Evolutionary conservation across 305 asterid genomes (phyloP), one percentile per base, ranked within the genome.

Genomic region (Vinca major): DNA sequence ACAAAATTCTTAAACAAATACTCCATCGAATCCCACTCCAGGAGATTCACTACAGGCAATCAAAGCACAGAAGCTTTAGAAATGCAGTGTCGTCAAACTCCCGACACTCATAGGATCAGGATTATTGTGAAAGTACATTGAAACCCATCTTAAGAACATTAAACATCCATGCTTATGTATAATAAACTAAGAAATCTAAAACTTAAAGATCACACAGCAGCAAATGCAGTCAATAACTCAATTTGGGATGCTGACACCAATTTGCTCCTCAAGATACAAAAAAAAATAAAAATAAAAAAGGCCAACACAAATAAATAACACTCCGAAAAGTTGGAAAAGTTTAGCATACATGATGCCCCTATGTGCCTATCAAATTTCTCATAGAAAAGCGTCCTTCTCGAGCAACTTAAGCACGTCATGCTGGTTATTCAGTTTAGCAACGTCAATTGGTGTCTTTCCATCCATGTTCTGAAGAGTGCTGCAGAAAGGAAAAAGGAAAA

Each of bases 381-480:
- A 94, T 69, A 94, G 95, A 75, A 94, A 94, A 17, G 92, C 98
- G 65, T 91, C 95, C 80, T 91, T 94, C 87, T 91, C 98, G 4
- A 94, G 97, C 86, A 94, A 79, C 73, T 83, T 81, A 37, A 89
- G 86, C 67, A 94, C 98, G 65, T 89, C 99, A 0, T 80, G 75
- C 81, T 94, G 99, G 81, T 85, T 88, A 66, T 94, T 94, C 64
- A 91, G 84, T 78, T 91, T 91, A 11, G 98, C 98, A 20, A 94
- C 99, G 1, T 94, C 99, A n/a, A 94, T 86, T 5, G 98, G 98
- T 0, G 99, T 94, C 84, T 94, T 94, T 2, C 96, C 99, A 67
- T 94, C 99, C 86, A 94, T 58, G 80, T 94, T 94, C 85, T 88
- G 96, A 17, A 94, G 96, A 9, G 98, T 94, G 79, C 99, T 94